Evolutionary conservation across 495 filamentous ascomycete genomes (phyloP).

Genomic region (Gamarada debralockiae): DNA sequence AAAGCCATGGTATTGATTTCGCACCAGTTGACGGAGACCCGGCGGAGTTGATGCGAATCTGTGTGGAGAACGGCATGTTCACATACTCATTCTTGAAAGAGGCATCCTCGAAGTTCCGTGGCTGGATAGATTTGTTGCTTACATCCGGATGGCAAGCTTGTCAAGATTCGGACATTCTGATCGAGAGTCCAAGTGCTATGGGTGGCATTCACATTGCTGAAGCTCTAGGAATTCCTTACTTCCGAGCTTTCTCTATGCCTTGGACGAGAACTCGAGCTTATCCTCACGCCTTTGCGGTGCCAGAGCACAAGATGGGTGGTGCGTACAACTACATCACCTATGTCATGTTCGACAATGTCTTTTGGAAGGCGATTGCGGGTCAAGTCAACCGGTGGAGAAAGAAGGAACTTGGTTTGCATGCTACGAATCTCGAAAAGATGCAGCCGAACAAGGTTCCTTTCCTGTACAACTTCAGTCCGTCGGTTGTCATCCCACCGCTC

Average conservation of each 20-base stretch:
- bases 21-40: slow-evolving; percentile 85
- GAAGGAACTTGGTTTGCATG: slow-evolving; percentile 69
- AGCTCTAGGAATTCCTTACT: slow-evolving; percentile 89
- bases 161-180: slow-evolving; percentile 82
- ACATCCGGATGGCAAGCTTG: slow-evolving; percentile 82
- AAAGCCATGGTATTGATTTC: slow-evolving; percentile 90
- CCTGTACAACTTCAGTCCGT: slow-evolving; percentile 94
- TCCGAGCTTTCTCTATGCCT: slow-evolving; percentile 97
- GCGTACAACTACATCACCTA: slow-evolving; percentile 94
- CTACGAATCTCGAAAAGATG: slow-evolving; percentile 84
- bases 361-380: slow-evolving; percentile 88
- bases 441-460: slow-evolving; percentile 96
- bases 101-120: slow-evolving; percentile 83
- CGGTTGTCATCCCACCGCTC: slow-evolving; percentile 84
- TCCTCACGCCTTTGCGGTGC: slow-evolving; percentile 95
- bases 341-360: slow-evolving; percentile 94
- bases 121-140: slow-evolving; percentile 88
- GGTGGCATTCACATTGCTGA: slow-evolving; percentile 98
- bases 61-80: slow-evolving; percentile 97
- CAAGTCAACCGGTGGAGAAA: slow-evolving; percentile 94
- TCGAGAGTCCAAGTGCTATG: slow-evolving; percentile 97
- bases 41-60: slow-evolving; percentile 90
- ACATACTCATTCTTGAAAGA: slow-evolving; percentile 87
- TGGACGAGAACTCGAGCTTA: slow-evolving; percentile 96
- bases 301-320: slow-evolving; percentile 89